Conservation (phyloP, 2,329 filamentous ascomycete genomes). For the Massarina eburnea region DNA sequence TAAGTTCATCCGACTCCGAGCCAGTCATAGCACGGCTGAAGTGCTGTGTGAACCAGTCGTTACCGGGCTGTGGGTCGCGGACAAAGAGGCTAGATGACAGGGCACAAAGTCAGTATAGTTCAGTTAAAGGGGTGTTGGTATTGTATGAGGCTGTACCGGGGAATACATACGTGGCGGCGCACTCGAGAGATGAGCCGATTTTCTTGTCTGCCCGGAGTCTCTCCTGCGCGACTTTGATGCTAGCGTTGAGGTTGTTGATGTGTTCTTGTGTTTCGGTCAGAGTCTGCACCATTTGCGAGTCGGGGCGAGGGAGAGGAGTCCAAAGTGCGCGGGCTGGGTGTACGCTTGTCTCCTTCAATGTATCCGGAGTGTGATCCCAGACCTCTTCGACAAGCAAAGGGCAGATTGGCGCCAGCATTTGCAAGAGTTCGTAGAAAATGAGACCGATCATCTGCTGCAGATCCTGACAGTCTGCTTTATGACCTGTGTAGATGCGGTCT, state of each 20-base stretch:
- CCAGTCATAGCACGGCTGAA: slow-evolving; percentile 1
- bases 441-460: slow-evolving; percentile 60
- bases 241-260: slow-evolving; percentile 57
- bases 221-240: slow-evolving; percentile 77
- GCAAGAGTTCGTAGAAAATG: slow-evolving; percentile 71
- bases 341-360: slow-evolving; percentile 51
- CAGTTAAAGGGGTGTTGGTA: too few relatives aligned
- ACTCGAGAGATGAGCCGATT: slow-evolving; percentile 80
- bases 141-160: too few relatives aligned
- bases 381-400: slow-evolving; percentile 86
- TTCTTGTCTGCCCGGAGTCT: slow-evolving; percentile 68
- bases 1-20: neutral
- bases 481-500: slow-evolving; percentile 85
- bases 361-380: slow-evolving; percentile 73
- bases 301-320: slow-evolving; percentile 19
- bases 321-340: slow-evolving; percentile 32
- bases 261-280: slow-evolving; percentile 31
- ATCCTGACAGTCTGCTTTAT: slow-evolving; percentile 61
- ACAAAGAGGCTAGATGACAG: too few relatives aligned
- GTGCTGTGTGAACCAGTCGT: slow-evolving; percentile 1
- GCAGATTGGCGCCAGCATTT: slow-evolving; percentile 78
- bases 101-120: too few relatives aligned
- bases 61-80: neutral
- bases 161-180: slow-evolving; percentile 65
- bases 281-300: slow-evolving; percentile 12